Percentiles rank a stretch among this genome's conserved stretches.
Evolutionary conservation across 352 stramenopile genomes (phyloP).

Genomic region (Globisporangium yorkense): DNA sequence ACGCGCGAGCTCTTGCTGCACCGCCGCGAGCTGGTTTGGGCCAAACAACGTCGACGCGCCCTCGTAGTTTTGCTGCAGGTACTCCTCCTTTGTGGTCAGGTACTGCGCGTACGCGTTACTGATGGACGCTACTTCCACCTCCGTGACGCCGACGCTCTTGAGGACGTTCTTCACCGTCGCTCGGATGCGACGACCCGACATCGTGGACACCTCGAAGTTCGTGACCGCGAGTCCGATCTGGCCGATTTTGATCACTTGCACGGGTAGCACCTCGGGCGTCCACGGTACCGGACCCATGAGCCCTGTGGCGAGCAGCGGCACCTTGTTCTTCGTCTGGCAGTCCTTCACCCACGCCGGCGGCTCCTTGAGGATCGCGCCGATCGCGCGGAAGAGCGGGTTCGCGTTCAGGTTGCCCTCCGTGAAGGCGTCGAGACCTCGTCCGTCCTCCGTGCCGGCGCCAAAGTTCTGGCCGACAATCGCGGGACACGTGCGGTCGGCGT

Average conservation of each 20-base stretch:
- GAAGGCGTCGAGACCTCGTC: conserved; percentile 24
- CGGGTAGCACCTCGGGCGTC: conserved; percentile 39
- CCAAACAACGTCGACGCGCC: conserved; percentile 68
- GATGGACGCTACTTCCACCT: conserved; percentile 45
- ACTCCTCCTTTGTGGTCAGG: conserved; percentile 60
- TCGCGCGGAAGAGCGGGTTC: conserved; percentile 23
- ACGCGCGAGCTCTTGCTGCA: conserved; percentile 46
- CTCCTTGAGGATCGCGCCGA: conserved; percentile 21
- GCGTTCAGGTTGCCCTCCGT: conserved; percentile 33
- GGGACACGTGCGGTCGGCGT: conserved; percentile 33
- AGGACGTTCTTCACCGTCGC: conserved; percentile 27
- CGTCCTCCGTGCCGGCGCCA: conserved; percentile 40
- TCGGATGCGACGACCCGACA: conserved; percentile 53
- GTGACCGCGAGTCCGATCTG: conserved; percentile 46
- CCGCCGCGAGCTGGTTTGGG: conserved; percentile 50
- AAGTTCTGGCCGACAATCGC: conserved; percentile 48
- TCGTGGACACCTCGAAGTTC: conserved; percentile 57
- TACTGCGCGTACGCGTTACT: conserved; percentile 61
- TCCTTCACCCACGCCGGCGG: conserved; percentile 30
- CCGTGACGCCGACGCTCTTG: conserved; percentile 17
- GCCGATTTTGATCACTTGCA: conserved; percentile 52
- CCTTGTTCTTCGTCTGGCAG: conserved; percentile 36
- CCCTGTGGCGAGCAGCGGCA: conserved; percentile 29
- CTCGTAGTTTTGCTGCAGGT: conserved; percentile 61
- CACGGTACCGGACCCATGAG: conserved; percentile 37